Percentiles rank a stretch among this genome's conserved stretches.
These are phyloP conservation scores for Sanghuangporus weigelae DNA, from an alignment of 1,284 basidiomycete species.

Conservation along the genomic window DNA sequence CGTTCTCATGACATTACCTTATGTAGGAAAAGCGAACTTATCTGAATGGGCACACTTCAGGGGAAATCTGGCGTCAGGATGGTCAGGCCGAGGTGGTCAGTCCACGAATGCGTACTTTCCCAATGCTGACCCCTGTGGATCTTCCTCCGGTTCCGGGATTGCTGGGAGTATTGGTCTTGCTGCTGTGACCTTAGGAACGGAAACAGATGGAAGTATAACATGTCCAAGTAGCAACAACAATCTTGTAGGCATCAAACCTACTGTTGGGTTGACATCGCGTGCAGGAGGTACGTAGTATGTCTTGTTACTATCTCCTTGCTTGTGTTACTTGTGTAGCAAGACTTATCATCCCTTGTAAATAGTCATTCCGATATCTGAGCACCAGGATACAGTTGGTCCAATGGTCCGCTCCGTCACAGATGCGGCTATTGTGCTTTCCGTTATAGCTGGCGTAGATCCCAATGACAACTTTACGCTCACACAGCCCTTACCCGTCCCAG, in stretches of 20 bases:
- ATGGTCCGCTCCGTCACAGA: slow-evolving; percentile 55
- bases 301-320: neutral
- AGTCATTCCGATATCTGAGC: slow-evolving; percentile 57
- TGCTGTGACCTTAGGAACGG: slow-evolving; percentile 54
- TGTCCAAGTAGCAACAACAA: slow-evolving; percentile 50
- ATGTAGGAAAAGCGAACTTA: slow-evolving; percentile 51
- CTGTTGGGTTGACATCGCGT: slow-evolving; percentile 57
- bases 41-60: slow-evolving; percentile 61
- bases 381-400: slow-evolving; percentile 64
- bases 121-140: slow-evolving; percentile 57
- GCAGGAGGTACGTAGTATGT: slow-evolving; percentile 40
- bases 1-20: neutral
- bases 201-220: slow-evolving; percentile 63
- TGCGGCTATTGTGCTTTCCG: slow-evolving; percentile 51
- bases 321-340: neutral
- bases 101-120: slow-evolving; percentile 55
- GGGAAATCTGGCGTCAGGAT: slow-evolving; percentile 53
- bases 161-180: slow-evolving; percentile 57
- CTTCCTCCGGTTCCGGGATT: slow-evolving; percentile 60
- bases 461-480: slow-evolving; percentile 58
- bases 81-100: slow-evolving; percentile 64
- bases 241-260: slow-evolving; percentile 55
- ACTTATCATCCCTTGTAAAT: neutral
- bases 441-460: slow-evolving; percentile 55
- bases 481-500: slow-evolving; percentile 48